These are phyloP conservation scores for Puccinia hordei DNA, from an alignment of 1,284 basidiomycete genomes.

Conservation along the genomic window DNA sequence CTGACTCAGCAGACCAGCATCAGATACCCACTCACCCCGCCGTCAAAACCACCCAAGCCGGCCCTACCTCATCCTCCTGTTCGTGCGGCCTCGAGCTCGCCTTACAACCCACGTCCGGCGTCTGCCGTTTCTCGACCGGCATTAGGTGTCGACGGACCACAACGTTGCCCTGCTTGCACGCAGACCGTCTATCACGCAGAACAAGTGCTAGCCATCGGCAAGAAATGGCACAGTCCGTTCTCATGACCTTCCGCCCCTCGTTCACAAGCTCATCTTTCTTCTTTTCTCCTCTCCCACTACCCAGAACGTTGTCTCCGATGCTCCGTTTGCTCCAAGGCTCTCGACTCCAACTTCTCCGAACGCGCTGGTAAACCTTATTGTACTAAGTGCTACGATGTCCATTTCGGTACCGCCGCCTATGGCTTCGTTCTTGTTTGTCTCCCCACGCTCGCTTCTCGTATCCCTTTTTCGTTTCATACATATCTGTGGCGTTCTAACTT, in stretches of 20 bases:
- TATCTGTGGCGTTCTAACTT: background rate
- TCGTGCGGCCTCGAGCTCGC: background rate
- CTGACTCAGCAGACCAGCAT: background rate
- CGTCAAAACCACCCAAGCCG: background rate
- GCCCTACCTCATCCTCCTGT: background rate
- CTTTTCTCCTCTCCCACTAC: background rate
- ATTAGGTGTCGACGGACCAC: constrained; percentile 18
- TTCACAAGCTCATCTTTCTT: background rate
- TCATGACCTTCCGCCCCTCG: background rate
- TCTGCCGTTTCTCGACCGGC: background rate
- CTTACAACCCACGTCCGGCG: background rate
- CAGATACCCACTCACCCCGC: constrained; percentile 3
- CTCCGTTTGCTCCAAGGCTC: background rate
- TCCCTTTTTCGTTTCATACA: background rate
- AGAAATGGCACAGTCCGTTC: constrained; percentile 45
- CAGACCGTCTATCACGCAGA: constrained; percentile 43
- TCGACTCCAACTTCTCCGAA: constrained; percentile 31
- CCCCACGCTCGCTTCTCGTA: background rate
- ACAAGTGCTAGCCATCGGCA: constrained; percentile 39
- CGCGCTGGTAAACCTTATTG: constrained; percentile 41
- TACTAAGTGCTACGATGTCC: constrained; percentile 23
- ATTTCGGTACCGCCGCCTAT: constrained; percentile 21
- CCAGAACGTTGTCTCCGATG: constrained; percentile 39
- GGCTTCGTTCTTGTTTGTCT: constrained; percentile 37
- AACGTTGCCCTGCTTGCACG: constrained; percentile 23